Percentiles rank a stretch among this genome's conserved stretches.
These are phyloP conservation scores for Verbascum thapsus DNA, from an alignment of 257 asterid genomes.

Conservation along the genomic window DNA sequence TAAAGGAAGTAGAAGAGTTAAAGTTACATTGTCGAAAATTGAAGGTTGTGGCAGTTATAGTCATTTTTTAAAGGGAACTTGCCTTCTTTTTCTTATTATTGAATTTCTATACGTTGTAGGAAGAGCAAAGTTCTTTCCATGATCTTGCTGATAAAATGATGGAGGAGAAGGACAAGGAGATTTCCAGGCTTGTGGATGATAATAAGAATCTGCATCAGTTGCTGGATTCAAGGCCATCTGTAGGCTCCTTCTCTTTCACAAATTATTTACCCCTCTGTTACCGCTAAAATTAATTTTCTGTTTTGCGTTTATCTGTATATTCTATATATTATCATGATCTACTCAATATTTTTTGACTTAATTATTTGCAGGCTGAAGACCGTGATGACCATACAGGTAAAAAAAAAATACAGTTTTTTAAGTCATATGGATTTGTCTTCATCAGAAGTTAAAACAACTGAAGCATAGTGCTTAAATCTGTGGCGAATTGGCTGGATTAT, in stretches of 20 bases:
- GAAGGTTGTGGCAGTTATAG: conserved; percentile 55
- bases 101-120: conserved; percentile 49
- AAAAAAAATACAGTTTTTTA: conserved; percentile 16
- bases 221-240: conserved; percentile 71
- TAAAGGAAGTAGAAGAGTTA: conserved; percentile 71
- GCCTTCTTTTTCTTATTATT: conserved; percentile 27
- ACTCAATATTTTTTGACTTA: conserved; percentile 25
- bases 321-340: conserved; percentile 4
- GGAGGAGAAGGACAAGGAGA: conserved; percentile 92
- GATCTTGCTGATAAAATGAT: conserved; percentile 98
- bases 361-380: conserved; percentile 58
- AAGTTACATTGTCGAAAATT: conserved; percentile 55
- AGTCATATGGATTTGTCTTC: conserved; percentile 7
- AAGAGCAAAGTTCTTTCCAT: conserved; percentile 76
- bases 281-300: conserved; percentile 25
- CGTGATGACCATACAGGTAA: conserved; percentile 62
- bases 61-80: conserved; percentile 25
- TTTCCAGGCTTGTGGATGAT: conserved; percentile 80
- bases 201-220: conserved; percentile 64
- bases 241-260: conserved; percentile 43
- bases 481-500: conserved; percentile 18
- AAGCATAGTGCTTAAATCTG: conserved; percentile 23
- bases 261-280: conserved; percentile 11
- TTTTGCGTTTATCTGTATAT: conserved; percentile 29
- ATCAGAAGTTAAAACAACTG: conserved; percentile 13